Evolutionary conservation across 192 early-diverging fungal genomes (phyloP), one percentile per base, ranked within the genome.

Genomic region (Coemansia aciculifera): DNA sequence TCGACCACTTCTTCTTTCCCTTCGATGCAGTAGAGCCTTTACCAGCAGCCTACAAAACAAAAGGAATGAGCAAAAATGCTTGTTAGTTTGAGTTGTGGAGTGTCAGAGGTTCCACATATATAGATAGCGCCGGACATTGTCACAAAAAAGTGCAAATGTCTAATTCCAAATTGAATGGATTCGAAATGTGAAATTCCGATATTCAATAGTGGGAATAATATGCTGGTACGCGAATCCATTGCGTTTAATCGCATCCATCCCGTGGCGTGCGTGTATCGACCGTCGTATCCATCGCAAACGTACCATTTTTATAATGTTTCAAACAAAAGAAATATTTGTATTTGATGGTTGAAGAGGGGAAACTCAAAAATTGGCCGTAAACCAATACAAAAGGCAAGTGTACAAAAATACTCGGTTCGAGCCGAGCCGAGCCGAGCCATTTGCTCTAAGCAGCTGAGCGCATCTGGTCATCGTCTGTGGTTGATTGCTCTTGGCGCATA

Each of bases 1-100:
- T 95, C 69, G 98, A 99, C 98, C 98, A 99, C 93, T 99, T 99
- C 96, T 95, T 85, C 84, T 85, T 85, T 59, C 68, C 73, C 74
- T 77, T 81, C 44, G 71, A 62, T 62, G 64, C 79, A 49, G 71
- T 46, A 39, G 74, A 56, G 48, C 57, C 31, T 57, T 75, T 81
- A 71, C 52, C 69, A 57, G 57, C 76, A 69, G 79, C 79, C 78
- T 75, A 74, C 64, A 69, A 6, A 36, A 36, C 6, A 36, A 9
- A 36, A 36, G 9, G 6, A 3, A 43, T 15, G 29, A 24, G 57
- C 12, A 32, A 31, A 13, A 31, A 57, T 13, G 23, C 1, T 13
- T 12, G 13, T 27, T 54, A 54, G 52, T 32, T 32, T 6, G 8
- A 23, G 4, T 5, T 2, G 31, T 12, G 17, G 23, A 36, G 34